These are phyloP conservation scores for Apiotrichum brassicae DNA, from an alignment of 1,284 basidiomycete species.

Conservation along the genomic window DNA sequence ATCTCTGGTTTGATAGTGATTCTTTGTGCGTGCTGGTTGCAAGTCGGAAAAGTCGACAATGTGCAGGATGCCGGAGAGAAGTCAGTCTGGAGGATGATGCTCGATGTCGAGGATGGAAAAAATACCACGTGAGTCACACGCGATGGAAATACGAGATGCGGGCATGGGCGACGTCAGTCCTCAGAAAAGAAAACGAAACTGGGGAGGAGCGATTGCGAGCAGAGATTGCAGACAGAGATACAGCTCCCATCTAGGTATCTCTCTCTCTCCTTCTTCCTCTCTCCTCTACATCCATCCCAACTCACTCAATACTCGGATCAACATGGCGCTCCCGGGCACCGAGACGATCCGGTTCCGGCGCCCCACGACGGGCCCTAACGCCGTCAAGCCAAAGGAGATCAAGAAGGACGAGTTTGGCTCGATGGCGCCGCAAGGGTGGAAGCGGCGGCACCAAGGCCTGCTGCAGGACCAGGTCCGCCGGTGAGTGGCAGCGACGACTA, in stretches of 20 bases:
- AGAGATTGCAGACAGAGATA: too few species aligned
- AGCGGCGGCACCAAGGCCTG: slow-evolving; percentile 43
- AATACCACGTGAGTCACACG: too few species aligned
- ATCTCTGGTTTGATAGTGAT: not conserved
- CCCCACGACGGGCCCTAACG: slow-evolving; percentile 40
- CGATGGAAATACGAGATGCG: too few species aligned
- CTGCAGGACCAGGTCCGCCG: slow-evolving; percentile 44
- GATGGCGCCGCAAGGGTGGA: slow-evolving; percentile 38
- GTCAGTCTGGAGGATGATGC: too few species aligned
- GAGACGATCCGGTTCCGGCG: slow-evolving; percentile 43
- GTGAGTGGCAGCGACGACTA: too few species aligned
- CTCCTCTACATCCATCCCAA: not conserved
- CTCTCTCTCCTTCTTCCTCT: not conserved
- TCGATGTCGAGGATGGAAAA: too few species aligned
- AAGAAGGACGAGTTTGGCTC: slow-evolving; percentile 41
- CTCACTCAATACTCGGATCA: not conserved
- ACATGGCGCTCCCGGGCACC: slow-evolving; percentile 35
- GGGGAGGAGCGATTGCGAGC: too few species aligned
- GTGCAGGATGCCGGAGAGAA: too few species aligned
- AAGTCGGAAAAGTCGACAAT: too few species aligned
- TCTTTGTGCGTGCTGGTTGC: not conserved
- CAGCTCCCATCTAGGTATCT: too few species aligned
- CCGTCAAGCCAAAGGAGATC: slow-evolving; percentile 19
- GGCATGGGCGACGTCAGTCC: too few species aligned
- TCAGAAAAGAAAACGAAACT: too few species aligned